phyloP scores from a whole-genome alignment of 306 rosid genomes.

The Comarum palustre region DNA sequence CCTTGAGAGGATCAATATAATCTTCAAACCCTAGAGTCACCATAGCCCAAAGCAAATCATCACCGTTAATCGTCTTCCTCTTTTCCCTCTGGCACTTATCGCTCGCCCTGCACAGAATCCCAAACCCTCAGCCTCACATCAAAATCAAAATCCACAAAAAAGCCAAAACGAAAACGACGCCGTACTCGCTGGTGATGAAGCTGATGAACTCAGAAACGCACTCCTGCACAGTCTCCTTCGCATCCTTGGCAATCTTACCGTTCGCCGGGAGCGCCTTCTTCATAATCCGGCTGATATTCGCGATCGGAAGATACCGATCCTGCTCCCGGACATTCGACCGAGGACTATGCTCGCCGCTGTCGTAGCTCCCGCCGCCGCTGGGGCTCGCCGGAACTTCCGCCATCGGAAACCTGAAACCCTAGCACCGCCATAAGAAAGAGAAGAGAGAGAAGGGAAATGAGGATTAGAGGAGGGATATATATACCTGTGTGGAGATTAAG shows the following conservation, averaged over 20 bases:
- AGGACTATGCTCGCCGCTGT: conserved; percentile 95
- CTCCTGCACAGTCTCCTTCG: conserved; percentile 92
- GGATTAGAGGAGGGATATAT: background rate
- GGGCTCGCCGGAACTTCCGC: conserved; percentile 86
- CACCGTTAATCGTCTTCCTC: conserved; percentile 93
- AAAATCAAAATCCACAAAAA: conserved; percentile 8
- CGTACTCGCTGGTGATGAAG: conserved; percentile 93
- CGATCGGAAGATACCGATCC: conserved; percentile 89
- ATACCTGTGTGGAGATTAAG: conserved; percentile 41
- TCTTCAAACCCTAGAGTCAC: conserved; percentile 92
- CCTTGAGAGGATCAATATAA: conserved; percentile 84
- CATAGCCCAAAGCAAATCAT: conserved; percentile 99
- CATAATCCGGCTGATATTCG: conserved; percentile 92
- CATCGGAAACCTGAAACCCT: conserved; percentile 62
- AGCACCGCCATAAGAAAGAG: conserved; percentile 25
- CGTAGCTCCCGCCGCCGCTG: conserved; percentile 78
- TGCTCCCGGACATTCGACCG: conserved; percentile 84
- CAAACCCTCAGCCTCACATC: background rate
- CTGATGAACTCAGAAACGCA: conserved; percentile 97
- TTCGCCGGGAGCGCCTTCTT: conserved; percentile 94
- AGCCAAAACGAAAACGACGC: background rate
- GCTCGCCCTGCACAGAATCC: conserved; percentile 65
- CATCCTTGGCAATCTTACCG: conserved; percentile 93
- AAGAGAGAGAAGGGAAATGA: background rate
- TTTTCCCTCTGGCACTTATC: conserved; percentile 98